phyloP scores from a whole-genome alignment of 305 asterid species.

The Withania somnifera region DNA sequence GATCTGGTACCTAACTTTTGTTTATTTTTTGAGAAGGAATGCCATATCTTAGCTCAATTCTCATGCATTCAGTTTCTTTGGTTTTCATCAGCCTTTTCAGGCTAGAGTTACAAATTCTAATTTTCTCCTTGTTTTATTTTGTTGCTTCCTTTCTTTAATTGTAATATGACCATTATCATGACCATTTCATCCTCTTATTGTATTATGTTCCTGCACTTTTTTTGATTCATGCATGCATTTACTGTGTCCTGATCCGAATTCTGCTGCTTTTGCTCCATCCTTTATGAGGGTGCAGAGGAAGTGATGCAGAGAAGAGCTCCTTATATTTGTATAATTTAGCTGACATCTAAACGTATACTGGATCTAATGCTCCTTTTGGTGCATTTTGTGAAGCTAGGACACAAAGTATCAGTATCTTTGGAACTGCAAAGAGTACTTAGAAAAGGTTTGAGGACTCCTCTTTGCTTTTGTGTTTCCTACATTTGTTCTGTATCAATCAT shows the following conservation, averaged over 20 bases:
- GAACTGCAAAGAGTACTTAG: slow-evolving; percentile 81
- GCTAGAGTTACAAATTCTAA: neutral
- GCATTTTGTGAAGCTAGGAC: slow-evolving; percentile 71
- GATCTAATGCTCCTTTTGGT: slow-evolving; percentile 28
- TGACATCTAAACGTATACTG: slow-evolving; percentile 8
- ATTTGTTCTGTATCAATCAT: slow-evolving; percentile 1
- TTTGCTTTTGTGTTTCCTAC: slow-evolving; percentile 2
- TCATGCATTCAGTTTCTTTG: neutral
- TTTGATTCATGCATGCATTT: neutral
- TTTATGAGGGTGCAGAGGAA: neutral
- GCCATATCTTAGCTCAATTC: neutral
- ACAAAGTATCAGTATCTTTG: slow-evolving; percentile 77
- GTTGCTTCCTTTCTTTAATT: neutral
- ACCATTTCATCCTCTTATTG: neutral
- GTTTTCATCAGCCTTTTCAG: neutral
- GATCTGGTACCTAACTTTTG: neutral
- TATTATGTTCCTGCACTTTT: neutral
- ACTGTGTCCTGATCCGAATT: neutral
- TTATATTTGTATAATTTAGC: neutral
- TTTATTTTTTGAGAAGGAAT: neutral
- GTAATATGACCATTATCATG: neutral
- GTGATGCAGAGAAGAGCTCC: neutral
- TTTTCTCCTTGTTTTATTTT: neutral
- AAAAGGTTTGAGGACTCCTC: slow-evolving; percentile 37
- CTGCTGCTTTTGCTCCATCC: slow-evolving; percentile 1